Conservation (phyloP, 2,329 filamentous ascomycete species). For the Stemphylium beticola region DNA sequence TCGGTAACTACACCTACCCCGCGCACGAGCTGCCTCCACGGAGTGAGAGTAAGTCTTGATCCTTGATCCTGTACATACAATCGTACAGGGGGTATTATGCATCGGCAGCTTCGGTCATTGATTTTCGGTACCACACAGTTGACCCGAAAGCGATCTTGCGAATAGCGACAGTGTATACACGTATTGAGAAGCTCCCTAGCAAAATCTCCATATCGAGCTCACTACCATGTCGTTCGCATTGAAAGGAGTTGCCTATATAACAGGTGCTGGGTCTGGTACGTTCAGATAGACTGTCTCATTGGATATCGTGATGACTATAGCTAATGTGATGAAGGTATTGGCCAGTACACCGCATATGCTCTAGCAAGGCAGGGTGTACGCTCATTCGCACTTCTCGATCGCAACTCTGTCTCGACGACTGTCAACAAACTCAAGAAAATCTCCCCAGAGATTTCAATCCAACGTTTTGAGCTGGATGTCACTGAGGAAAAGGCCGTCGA, state of each 20-base stretch:
- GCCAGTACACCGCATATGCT: conserved; percentile 54
- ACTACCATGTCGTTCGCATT: conserved; percentile 50
- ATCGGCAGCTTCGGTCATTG: neutral
- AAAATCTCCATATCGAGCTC: neutral
- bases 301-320: neutral
- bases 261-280: conserved; percentile 56
- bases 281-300: neutral
- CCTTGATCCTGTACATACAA: neutral
- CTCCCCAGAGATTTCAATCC: conserved; percentile 52
- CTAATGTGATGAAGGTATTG: conserved; percentile 53
- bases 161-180: neutral
- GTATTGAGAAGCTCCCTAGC: no score
- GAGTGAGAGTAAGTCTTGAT: no score
- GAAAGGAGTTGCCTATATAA: conserved; percentile 57
- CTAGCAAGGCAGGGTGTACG: conserved; percentile 58
- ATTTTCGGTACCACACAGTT: neutral
- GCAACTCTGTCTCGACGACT: conserved; percentile 48
- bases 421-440: conserved; percentile 43
- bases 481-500: conserved; percentile 53
- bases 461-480: conserved; percentile 56
- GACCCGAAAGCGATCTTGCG: no score
- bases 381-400: conserved; percentile 56
- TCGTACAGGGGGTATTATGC: neutral
- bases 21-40: neutral
- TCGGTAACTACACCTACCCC: neutral